phyloP scores from a whole-genome alignment of 371 early-diverging fungal species.

The Mortierella polycephala region DNA sequence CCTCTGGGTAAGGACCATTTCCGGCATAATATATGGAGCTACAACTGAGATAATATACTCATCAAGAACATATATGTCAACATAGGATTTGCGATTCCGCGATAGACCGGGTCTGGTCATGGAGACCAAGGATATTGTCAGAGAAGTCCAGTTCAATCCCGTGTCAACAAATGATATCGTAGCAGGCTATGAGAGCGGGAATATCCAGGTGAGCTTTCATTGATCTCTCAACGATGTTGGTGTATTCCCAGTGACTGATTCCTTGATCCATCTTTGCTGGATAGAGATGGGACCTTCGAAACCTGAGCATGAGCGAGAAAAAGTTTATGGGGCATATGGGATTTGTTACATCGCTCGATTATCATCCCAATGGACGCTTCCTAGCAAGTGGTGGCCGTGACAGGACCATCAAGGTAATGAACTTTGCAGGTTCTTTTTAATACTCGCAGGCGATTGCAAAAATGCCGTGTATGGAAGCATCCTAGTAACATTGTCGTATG shows the following conservation, averaged over 20 bases:
- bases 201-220: constrained; percentile 67
- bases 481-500: background rate
- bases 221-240: background rate
- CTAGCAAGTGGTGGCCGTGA: constrained; percentile 90
- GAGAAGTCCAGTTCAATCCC: constrained; percentile 89
- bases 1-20: constrained; percentile 71
- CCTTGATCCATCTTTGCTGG: no score
- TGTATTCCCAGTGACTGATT: background rate
- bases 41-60: background rate
- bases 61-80: no score
- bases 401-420: constrained; percentile 77
- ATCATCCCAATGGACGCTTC: constrained; percentile 79
- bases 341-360: constrained; percentile 83
- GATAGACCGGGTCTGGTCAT: constrained; percentile 65
- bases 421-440: background rate
- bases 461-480: no score
- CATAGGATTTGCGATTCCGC: constrained; percentile 78
- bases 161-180: constrained; percentile 72
- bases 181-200: constrained; percentile 91
- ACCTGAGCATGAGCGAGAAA: constrained; percentile 69
- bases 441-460: background rate
- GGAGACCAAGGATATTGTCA: constrained; percentile 85
- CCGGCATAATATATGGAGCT: background rate
- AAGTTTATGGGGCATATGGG: constrained; percentile 85
- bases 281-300: constrained; percentile 87